Evolutionary conservation across 108 stramenopile species (phyloP), one percentile per base, ranked within the genome.

Genomic region (Pseudonitzschia multistriata): DNA sequence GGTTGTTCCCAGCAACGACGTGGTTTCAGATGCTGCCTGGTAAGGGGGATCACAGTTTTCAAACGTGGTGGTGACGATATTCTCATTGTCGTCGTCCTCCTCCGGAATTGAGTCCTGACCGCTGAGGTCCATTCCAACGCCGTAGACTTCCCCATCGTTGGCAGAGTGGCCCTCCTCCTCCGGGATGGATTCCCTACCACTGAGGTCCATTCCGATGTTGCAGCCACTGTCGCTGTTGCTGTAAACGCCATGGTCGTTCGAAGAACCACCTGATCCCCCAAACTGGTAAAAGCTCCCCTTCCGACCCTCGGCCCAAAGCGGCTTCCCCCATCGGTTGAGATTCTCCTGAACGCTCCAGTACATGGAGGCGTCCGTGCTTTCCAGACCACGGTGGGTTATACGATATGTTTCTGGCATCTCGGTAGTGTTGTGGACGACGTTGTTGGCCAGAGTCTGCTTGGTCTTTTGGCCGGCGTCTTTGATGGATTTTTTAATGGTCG

Each of bases 291-390:
- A n/a, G 24, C 52, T 53, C 10, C 52, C 52, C 22, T 13, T 53
- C 17, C 17, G n/a, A 53, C 21, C 52, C 22, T 17, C 22, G 8
- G 21, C 22, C 19, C 22, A 53, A 17, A 61, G 10, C 30, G 59
- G 59, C 34, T 61, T 31, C 10, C 66, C 66, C 14, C 42, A 71
- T 31, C 34, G 0, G 31, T 71, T 47, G 30, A 71, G 42, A 22
- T 35, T 25, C 29, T 75, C 74, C 62, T 28, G 67, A 25, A 75
- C 60, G 67, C 61, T 62, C 50, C 74, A 74, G 70, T 80, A 80
- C 69, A 80, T 36, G 39, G 74, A 75, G 15, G 79, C 79, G 57
- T 80, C 79, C 35, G 55, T 50, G 36, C 70, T 63, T 3, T 15
- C 57, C 48, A 80, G 62, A 2, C 79, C 79, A 25, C 74, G 63